Conservation (phyloP, 306 rosid species). For the Purshia tridentata region DNA sequence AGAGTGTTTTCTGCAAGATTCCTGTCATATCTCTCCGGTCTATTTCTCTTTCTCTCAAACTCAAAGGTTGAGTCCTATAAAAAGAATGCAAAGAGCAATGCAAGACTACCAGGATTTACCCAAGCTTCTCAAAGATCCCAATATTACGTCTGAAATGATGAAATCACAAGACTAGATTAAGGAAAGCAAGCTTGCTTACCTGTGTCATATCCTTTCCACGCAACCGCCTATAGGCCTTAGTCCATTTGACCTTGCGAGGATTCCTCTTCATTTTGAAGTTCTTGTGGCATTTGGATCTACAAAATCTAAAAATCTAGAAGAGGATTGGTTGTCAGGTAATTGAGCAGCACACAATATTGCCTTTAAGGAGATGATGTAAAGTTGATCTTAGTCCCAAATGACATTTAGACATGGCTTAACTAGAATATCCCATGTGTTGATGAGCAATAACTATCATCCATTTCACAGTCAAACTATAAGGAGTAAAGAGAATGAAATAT, state of each 20-base stretch:
- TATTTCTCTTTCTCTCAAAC: constrained; percentile 90
- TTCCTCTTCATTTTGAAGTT: constrained; percentile 97
- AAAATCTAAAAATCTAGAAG: constrained; percentile 75
- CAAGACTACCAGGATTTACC: background rate
- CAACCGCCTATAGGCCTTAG: constrained; percentile 72
- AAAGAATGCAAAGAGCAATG: background rate
- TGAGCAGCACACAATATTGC: background rate
- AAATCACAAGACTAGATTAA: background rate
- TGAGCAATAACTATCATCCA: background rate
- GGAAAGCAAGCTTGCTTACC: constrained; percentile 32
- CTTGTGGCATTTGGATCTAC: constrained; percentile 94
- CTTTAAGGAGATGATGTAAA: background rate
- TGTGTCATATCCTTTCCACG: constrained; percentile 95
- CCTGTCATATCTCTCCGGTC: constrained; percentile 87
- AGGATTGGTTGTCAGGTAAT: background rate
- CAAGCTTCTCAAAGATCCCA: background rate
- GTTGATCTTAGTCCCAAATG: background rate
- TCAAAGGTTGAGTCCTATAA: constrained; percentile 80
- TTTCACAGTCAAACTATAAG: background rate
- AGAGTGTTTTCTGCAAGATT: constrained; percentile 48
- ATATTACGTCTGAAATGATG: background rate
- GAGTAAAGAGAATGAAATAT: background rate
- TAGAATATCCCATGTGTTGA: background rate
- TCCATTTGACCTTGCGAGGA: constrained; percentile 93
- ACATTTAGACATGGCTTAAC: background rate